Percentiles rank a stretch among this genome's conserved stretches.
Conservation (phyloP, 768 basidiomycete species). For the Terana coerulea region DNA sequence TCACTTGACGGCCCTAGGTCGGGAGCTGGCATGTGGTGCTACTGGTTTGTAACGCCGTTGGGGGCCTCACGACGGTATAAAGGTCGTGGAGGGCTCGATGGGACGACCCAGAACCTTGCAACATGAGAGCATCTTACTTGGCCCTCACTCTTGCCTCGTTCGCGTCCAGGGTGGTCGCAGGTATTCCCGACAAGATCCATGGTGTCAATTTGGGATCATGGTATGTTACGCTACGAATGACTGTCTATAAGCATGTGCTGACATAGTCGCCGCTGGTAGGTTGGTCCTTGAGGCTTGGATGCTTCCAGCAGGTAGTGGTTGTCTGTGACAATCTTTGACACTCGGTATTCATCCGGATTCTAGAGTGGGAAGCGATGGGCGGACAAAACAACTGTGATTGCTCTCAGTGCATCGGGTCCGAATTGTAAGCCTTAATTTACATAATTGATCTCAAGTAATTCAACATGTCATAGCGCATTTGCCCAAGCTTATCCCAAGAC, state of each 20-base stretch:
- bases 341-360: background rate
- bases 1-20: too few species aligned
- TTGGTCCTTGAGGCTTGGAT: slow-evolving; percentile 80
- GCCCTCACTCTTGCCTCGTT: background rate
- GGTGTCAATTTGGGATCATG: slow-evolving; percentile 73
- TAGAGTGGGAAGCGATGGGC: slow-evolving; percentile 75
- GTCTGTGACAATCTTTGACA: background rate
- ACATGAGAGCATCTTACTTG: slow-evolving; percentile 7
- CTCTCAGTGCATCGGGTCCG: slow-evolving; percentile 57
- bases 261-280: slow-evolving; percentile 36
- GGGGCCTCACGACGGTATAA: too few species aligned
- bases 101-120: too few species aligned
- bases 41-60: too few species aligned
- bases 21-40: too few species aligned
- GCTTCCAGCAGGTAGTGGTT: slow-evolving; percentile 55
- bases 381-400: slow-evolving; percentile 60
- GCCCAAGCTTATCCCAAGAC: slow-evolving; percentile 55
- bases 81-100: too few species aligned
- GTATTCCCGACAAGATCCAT: slow-evolving; percentile 46
- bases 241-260: background rate
- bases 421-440: slow-evolving; percentile 47
- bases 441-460: background rate
- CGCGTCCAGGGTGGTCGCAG: slow-evolving; percentile 7
- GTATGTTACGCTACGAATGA: slow-evolving; percentile 28
- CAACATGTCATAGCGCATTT: slow-evolving; percentile 42